These are phyloP conservation scores for Phlegmacium glaucopus DNA, from an alignment of 768 basidiomycete species.

Conservation along the genomic window DNA sequence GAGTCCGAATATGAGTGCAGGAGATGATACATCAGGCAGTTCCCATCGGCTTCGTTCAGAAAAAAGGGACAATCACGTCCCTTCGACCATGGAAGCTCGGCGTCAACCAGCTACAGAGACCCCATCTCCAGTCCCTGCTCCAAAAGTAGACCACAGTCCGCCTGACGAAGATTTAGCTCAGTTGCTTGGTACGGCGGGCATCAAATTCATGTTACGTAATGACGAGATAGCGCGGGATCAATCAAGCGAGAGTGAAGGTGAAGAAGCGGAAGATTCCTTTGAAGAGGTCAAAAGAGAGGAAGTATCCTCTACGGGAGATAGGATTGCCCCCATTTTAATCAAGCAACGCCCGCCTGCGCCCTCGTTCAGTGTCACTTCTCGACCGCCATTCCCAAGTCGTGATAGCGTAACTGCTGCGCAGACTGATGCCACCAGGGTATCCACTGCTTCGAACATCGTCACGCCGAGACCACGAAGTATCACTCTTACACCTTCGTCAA, in stretches of 20 bases:
- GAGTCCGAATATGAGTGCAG: neutral
- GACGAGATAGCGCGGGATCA: slow-evolving; percentile 30
- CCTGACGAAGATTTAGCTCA: slow-evolving; percentile 40
- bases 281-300: slow-evolving; percentile 13
- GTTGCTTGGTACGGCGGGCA: slow-evolving; percentile 39
- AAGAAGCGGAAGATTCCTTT: slow-evolving; percentile 19
- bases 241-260: slow-evolving; percentile 24
- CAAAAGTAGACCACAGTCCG: slow-evolving; percentile 23
- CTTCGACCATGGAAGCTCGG: neutral
- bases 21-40: neutral
- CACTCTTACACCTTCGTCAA: slow-evolving; percentile 32
- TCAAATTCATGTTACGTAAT: slow-evolving; percentile 35
- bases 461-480: slow-evolving; percentile 36
- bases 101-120: neutral
- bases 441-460: neutral
- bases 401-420: neutral
- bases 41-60: neutral
- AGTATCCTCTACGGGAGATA: slow-evolving; percentile 15
- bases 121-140: slow-evolving; percentile 1
- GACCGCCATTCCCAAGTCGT: slow-evolving; percentile 40
- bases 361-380: slow-evolving; percentile 60
- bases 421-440: slow-evolving; percentile 4
- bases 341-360: slow-evolving; percentile 52
- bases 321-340: slow-evolving; percentile 56
- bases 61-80: neutral